Conservation (phyloP, 2,329 filamentous ascomycete species). For the Leptodontidium sp. region DNA sequence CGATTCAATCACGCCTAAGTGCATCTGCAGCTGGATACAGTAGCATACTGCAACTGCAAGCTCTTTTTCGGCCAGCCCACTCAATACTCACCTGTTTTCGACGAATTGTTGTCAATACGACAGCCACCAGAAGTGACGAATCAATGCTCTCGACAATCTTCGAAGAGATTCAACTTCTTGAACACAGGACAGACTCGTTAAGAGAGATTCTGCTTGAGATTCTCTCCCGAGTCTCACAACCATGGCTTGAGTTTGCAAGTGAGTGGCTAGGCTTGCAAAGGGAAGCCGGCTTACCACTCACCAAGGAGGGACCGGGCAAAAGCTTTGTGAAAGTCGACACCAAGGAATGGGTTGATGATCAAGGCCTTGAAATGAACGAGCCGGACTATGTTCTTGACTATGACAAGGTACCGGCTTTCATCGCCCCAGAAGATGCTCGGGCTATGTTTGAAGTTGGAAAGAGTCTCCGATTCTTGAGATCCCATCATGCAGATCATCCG, state of each 20-base stretch:
- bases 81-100: slow-evolving; percentile 45
- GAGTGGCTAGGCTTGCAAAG: slow-evolving; percentile 77
- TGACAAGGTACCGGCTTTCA: slow-evolving; percentile 74
- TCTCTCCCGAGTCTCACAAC: slow-evolving; percentile 66
- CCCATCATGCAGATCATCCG: slow-evolving; percentile 75
- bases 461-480: slow-evolving; percentile 76
- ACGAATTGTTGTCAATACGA: slow-evolving; percentile 41
- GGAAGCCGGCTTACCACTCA: slow-evolving; percentile 63
- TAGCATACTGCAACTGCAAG: slow-evolving; percentile 47
- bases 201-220: slow-evolving; percentile 73
- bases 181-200: slow-evolving; percentile 69
- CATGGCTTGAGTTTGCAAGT: slow-evolving; percentile 73
- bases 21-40: slow-evolving; percentile 37
- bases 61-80: slow-evolving; percentile 44
- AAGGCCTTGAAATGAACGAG: slow-evolving; percentile 63
- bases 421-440: slow-evolving; percentile 73
- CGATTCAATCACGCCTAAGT: slow-evolving; percentile 45
- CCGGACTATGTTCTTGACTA: slow-evolving; percentile 70
- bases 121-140: slow-evolving; percentile 59
- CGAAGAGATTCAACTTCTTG: slow-evolving; percentile 66
- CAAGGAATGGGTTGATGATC: slow-evolving; percentile 64
- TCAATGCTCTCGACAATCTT: slow-evolving; percentile 69
- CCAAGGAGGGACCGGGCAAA: slow-evolving; percentile 56
- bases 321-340: slow-evolving; percentile 68
- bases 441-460: slow-evolving; percentile 82